Base-by-base conservation (phyloP, 2,329 filamentous ascomycete genomes). In the Aureobasidium sp. region DNA sequence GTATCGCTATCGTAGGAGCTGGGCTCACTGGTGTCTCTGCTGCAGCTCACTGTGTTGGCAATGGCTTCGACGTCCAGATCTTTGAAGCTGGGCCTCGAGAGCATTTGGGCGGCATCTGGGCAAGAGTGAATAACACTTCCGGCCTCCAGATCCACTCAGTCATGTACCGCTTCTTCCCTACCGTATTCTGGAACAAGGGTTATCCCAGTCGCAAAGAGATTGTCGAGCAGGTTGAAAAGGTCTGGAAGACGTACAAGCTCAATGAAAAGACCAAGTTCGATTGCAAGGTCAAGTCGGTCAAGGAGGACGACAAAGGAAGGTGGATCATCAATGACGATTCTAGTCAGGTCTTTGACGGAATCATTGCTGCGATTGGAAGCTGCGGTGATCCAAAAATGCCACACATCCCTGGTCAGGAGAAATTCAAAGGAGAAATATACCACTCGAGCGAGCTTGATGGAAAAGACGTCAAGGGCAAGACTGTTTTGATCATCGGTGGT, bases 101-200 rank as follows among this genome's bases (percentile, higher is more conserved):
- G 14, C 75, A 80, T 21, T 67, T 94, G 0, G 87, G 87, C 14
- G 88, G 88, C 0, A 91, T 91, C 29, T 91, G 88, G 87, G 88
- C 82, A 63, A 42, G 79, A 67, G 86, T 93, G 35, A 91, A 93
- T 71, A 86, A 86, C 48, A 90, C 86, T 0, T 90, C 86, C 0
- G 81, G 86, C 14, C 77, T 94, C 0, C 88, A 93, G 63, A 90
- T 94, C 19, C 87, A 94, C 66, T 88, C 83, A 17, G 68, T 90
- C 55, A 93, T 93, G 88, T 94, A 91, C 67, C 80, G 88, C 19
- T 95, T 94, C 66, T 86, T 91, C 60, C 89, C 89, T 0, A 86
- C 85, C 0, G 80, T 94, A 1, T 75, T 79, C 56, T 94, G 86
- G 82, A 73, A 79, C 29, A 73, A 76, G 25, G 86, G 86, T n/a